Conservation (phyloP, 345 rosid species). For the Toxicodendron radicans region DNA sequence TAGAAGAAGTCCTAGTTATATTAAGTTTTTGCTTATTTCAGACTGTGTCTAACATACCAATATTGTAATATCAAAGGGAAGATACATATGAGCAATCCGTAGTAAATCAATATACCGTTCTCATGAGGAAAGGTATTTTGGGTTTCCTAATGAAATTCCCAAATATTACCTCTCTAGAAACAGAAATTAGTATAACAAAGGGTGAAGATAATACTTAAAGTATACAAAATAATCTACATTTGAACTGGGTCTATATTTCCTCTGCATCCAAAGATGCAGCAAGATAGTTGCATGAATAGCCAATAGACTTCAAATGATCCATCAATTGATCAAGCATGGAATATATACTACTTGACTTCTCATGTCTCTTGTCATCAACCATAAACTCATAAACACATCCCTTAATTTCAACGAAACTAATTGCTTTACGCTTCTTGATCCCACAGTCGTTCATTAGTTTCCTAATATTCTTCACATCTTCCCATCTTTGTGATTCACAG, state of each 20-base stretch:
- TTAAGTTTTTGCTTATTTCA: too few relatives aligned
- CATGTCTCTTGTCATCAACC: conserved; percentile 35
- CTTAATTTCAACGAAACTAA: conserved; percentile 38
- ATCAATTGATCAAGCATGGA: conserved; percentile 32
- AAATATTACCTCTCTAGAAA: too few relatives aligned
- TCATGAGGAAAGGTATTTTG: too few relatives aligned
- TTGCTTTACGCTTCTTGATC: conserved; percentile 31
- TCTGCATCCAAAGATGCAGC: conserved; percentile 15
- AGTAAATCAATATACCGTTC: too few relatives aligned
- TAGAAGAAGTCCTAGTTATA: too few relatives aligned
- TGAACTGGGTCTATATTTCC: conserved; percentile 15
- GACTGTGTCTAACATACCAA: too few relatives aligned
- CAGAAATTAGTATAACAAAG: too few relatives aligned
- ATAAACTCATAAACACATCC: conserved; percentile 31
- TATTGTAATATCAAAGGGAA: too few relatives aligned
- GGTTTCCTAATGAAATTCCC: too few relatives aligned
- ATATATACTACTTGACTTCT: conserved; percentile 18
- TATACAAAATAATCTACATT: not conserved
- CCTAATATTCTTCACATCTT: conserved; percentile 32
- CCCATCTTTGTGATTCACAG: conserved; percentile 30
- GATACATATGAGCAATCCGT: too few relatives aligned
- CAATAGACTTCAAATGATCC: conserved; percentile 34
- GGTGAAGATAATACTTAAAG: too few relatives aligned
- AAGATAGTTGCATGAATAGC: conserved; percentile 1
- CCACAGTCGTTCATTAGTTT: conserved; percentile 30